phyloP scores from a whole-genome alignment of 768 basidiomycete species.

The Lentinula boryana region DNA sequence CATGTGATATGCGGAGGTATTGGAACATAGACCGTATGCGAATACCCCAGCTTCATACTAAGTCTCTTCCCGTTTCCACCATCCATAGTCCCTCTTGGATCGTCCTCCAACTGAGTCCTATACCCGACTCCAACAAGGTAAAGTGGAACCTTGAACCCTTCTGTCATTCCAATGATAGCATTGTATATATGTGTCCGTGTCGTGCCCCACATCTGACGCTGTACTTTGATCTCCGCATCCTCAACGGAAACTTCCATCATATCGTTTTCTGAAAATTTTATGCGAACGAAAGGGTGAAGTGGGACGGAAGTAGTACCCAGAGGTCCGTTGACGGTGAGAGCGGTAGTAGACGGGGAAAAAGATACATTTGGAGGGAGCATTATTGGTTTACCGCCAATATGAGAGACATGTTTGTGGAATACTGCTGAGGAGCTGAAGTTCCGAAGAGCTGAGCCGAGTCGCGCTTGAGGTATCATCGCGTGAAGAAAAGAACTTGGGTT shows the following conservation, averaged over 20 bases:
- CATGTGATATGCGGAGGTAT: slow-evolving; percentile 79
- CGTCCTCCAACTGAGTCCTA: slow-evolving; percentile 79
- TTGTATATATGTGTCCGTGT: slow-evolving; percentile 87
- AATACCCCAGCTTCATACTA: slow-evolving; percentile 90
- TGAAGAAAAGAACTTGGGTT: not conserved
- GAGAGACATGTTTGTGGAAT: slow-evolving; percentile 53
- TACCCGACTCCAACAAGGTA: slow-evolving; percentile 95
- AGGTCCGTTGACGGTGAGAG: slow-evolving; percentile 38
- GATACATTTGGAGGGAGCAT: slow-evolving; percentile 36
- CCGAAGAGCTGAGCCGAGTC: not conserved
- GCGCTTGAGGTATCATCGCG: not conserved
- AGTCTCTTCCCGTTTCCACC: slow-evolving; percentile 63
- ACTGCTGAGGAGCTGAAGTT: slow-evolving; percentile 46
- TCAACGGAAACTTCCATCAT: slow-evolving; percentile 50
- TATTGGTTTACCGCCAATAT: slow-evolving; percentile 58
- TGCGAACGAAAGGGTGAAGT: slow-evolving; percentile 39
- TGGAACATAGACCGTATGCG: slow-evolving; percentile 79
- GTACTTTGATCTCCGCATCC: slow-evolving; percentile 62
- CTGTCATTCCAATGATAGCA: slow-evolving; percentile 84
- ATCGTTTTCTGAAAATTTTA: slow-evolving; percentile 32
- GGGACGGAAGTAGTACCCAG: slow-evolving; percentile 41
- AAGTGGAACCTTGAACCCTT: slow-evolving; percentile 78
- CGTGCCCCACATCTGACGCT: slow-evolving; percentile 93
- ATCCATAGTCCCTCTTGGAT: slow-evolving; percentile 54
- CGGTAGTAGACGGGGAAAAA: slow-evolving; percentile 31